These are phyloP conservation scores for Rhodotorula paludigena DNA, from an alignment of 768 basidiomycete species.

Conservation along the genomic window DNA sequence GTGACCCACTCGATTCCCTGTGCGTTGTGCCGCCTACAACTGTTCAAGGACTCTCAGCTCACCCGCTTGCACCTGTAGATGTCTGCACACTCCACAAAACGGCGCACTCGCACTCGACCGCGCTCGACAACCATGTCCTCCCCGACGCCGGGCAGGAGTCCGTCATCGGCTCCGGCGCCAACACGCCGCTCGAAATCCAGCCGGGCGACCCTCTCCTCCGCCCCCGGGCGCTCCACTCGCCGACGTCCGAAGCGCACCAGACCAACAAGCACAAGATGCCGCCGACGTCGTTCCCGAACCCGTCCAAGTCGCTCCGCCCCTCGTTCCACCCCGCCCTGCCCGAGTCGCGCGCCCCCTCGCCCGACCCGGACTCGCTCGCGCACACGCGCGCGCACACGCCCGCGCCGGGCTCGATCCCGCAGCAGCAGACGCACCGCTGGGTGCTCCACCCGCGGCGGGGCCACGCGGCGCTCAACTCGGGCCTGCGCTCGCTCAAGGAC, in stretches of 20 bases:
- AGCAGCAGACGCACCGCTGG: conserved; percentile 54
- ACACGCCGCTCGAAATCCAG: conserved; percentile 35
- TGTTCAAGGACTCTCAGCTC: neutral
- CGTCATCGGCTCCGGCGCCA: conserved; percentile 28
- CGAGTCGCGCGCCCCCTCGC: conserved; percentile 26
- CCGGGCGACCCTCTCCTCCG: conserved; percentile 33
- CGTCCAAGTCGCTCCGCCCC: conserved; percentile 23
- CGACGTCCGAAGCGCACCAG: neutral
- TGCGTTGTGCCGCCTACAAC: too few species aligned
- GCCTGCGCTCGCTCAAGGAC: conserved; percentile 76
- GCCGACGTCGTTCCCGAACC: conserved; percentile 30
- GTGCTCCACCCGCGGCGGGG: conserved; percentile 72
- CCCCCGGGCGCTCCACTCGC: conserved; percentile 18
- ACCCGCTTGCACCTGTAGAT: neutral
- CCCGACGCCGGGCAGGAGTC: conserved; percentile 18
- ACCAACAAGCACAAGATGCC: conserved; percentile 26
- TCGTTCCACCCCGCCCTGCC: conserved; percentile 29
- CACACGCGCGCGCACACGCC: conserved; percentile 2
- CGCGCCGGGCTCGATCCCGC: neutral
- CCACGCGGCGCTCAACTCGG: conserved; percentile 90
- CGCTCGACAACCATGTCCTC: conserved; percentile 30
- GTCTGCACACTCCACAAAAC: conserved; percentile 38
- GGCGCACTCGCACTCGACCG: conserved; percentile 33
- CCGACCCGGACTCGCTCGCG: conserved; percentile 2
- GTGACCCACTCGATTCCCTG: conserved; percentile 39